Percentiles rank a stretch among this genome's conserved stretches.
These are phyloP conservation scores for Gigaspora rosea DNA, from an alignment of 192 early-diverging fungal species.

Conservation along the genomic window DNA sequence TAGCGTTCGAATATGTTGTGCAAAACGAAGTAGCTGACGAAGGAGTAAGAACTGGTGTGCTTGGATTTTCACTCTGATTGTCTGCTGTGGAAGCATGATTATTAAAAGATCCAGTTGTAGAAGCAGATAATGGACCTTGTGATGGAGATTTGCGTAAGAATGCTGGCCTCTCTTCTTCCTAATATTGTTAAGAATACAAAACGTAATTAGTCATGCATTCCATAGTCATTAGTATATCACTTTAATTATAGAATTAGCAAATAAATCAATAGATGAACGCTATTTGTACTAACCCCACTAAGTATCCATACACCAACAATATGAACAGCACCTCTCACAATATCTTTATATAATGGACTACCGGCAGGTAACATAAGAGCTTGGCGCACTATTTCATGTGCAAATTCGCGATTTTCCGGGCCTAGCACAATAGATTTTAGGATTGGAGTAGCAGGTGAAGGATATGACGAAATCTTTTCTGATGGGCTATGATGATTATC, in stretches of 20 bases:
- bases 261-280: not conserved
- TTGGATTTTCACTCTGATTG: constrained; percentile 11
- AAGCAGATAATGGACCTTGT: constrained; percentile 16
- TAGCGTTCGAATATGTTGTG: constrained; percentile 48
- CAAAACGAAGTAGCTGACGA: not conserved
- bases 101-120: constrained; percentile 24
- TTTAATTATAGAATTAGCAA: not conserved
- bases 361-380: constrained; percentile 62
- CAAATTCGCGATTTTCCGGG: constrained; percentile 64
- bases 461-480: constrained; percentile 39
- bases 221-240: not conserved
- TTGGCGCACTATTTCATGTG: constrained; percentile 79
- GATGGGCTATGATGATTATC: constrained; percentile 50
- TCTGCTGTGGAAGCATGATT: constrained; percentile 12
- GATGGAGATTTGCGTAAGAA: constrained; percentile 55
- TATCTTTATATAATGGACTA: constrained; percentile 60
- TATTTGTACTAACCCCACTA: constrained; percentile 36
- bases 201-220: too few relatives aligned
- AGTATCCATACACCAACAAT: constrained; percentile 70
- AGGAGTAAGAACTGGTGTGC: not conserved
- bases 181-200: too few relatives aligned
- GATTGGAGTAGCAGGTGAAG: constrained; percentile 63
- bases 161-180: constrained; percentile 70
- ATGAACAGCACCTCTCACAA: constrained; percentile 63
- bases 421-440: constrained; percentile 60